phyloP scores from a whole-genome alignment of 2,329 filamentous ascomycete species.

The Didymella glomerata region DNA sequence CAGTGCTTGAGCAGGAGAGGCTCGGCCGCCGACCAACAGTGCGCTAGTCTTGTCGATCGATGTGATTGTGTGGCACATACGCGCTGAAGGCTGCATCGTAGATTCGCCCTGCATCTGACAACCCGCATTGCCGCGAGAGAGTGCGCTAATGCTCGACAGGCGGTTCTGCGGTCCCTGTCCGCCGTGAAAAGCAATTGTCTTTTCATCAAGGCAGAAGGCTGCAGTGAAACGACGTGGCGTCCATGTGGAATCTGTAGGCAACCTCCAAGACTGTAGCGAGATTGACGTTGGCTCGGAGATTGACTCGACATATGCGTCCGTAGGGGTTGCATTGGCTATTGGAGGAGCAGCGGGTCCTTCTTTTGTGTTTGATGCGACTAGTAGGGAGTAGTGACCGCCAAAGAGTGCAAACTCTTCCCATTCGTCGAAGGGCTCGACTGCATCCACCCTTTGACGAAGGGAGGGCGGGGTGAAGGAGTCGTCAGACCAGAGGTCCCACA shows the following conservation, averaged over 20 bases:
- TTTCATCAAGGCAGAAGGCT: constrained; percentile 41
- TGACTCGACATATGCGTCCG: not conserved
- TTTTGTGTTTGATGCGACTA: constrained; percentile 66
- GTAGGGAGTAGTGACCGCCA: constrained; percentile 81
- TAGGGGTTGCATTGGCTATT: constrained; percentile 1
- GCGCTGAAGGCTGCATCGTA: constrained; percentile 41
- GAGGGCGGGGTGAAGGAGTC: constrained; percentile 68
- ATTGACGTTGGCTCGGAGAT: constrained; percentile 21
- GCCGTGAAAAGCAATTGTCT: constrained; percentile 53
- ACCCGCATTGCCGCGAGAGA: constrained; percentile 28
- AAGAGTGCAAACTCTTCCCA: constrained; percentile 95
- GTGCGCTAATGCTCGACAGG: constrained; percentile 56
- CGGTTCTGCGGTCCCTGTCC: constrained; percentile 60
- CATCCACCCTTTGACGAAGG: constrained; percentile 70
- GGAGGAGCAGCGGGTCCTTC: constrained; percentile 19
- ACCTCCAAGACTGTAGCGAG: constrained; percentile 28
- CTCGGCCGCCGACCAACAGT: constrained; percentile 78
- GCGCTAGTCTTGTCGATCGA: constrained; percentile 65
- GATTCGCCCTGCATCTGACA: constrained; percentile 45
- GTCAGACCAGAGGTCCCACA: constrained; percentile 86
- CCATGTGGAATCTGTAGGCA: constrained; percentile 21
- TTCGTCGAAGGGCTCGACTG: constrained; percentile 87
- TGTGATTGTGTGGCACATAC: constrained; percentile 81
- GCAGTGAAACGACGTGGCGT: constrained; percentile 53
- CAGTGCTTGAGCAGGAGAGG: constrained; percentile 75